phyloP scores from a whole-genome alignment of 164 flowering plant genomes.

The Vitis rotundifolia region DNA sequence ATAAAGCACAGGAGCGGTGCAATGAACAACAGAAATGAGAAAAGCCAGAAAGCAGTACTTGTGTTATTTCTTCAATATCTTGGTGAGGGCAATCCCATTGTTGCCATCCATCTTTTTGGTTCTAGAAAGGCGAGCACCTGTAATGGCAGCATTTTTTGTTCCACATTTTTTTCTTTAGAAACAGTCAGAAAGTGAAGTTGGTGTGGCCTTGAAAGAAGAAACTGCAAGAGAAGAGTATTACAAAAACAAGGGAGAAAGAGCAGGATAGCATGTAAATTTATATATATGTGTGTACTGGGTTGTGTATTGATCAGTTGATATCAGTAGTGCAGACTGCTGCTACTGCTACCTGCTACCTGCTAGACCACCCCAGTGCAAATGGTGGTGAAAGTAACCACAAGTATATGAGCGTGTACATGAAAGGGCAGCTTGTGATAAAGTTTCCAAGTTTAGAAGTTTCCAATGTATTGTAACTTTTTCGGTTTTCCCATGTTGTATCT shows the following conservation, averaged over 20 bases:
- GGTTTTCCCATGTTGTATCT: not conserved
- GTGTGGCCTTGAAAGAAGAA: constrained; percentile 7
- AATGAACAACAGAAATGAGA: constrained; percentile 26
- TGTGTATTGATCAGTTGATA: constrained; percentile 5
- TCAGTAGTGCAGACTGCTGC: not conserved
- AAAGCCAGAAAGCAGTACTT: not conserved
- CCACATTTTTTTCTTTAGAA: constrained; percentile 8
- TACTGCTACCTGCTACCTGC: not conserved
- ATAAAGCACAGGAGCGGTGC: constrained; percentile 37
- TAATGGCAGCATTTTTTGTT: constrained; percentile 5
- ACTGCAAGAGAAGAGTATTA: not conserved
- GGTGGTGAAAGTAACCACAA: not conserved
- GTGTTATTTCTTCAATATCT: constrained; percentile 1
- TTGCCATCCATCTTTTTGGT: constrained; percentile 5
- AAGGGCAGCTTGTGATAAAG: constrained; percentile 12
- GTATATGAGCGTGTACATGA: constrained; percentile 19
- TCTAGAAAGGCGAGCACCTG: constrained; percentile 4
- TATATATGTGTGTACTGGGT: constrained; percentile 1
- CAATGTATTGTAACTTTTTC: constrained; percentile 7
- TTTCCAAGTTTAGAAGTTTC: constrained; percentile 10
- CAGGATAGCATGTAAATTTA: constrained; percentile 26
- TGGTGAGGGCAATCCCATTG: constrained; percentile 10
- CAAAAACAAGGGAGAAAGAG: not conserved
- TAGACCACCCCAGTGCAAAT: not conserved
- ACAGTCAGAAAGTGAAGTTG: constrained; percentile 7